Evolutionary conservation across 106 monocot species (phyloP).

Genomic region (Hemerocallis citrina): DNA sequence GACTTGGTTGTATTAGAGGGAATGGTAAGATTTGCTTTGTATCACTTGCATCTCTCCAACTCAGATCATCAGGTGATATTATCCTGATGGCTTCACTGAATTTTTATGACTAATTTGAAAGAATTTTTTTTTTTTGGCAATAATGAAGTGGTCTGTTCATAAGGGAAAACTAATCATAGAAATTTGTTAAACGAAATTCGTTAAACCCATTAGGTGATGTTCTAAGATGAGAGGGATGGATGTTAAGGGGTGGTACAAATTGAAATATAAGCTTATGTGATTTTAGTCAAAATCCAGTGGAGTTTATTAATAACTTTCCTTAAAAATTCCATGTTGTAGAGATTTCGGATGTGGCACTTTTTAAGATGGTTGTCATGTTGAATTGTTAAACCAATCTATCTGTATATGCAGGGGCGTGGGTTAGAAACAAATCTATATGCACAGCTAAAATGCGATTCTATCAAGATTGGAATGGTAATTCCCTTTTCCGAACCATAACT

Average conservation of each 20-base stretch:
- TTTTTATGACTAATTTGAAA: no score
- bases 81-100: no score
- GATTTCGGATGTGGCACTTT: no score
- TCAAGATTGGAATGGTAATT: slow-evolving; percentile 96
- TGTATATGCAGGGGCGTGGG: slow-evolving; percentile 44
- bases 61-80: no score
- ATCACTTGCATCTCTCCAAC: no score
- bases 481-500: not conserved
- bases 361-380: slow-evolving; percentile 1
- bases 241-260: not conserved
- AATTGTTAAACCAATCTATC: not conserved
- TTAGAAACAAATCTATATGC: slow-evolving; percentile 88
- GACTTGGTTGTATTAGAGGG: slow-evolving; percentile 90
- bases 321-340: not conserved
- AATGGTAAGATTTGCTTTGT: slow-evolving; percentile 50
- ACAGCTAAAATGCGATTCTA: slow-evolving; percentile 84
- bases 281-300: not conserved
- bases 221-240: no score
- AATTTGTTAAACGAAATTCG: no score
- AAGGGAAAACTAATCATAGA: no score
- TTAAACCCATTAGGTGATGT: no score
- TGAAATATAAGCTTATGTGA: no score
- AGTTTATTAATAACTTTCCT: not conserved
- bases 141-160: no score
- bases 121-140: no score